Conservation (phyloP, 1,284 basidiomycete genomes). For the Chiua sp. region DNA sequence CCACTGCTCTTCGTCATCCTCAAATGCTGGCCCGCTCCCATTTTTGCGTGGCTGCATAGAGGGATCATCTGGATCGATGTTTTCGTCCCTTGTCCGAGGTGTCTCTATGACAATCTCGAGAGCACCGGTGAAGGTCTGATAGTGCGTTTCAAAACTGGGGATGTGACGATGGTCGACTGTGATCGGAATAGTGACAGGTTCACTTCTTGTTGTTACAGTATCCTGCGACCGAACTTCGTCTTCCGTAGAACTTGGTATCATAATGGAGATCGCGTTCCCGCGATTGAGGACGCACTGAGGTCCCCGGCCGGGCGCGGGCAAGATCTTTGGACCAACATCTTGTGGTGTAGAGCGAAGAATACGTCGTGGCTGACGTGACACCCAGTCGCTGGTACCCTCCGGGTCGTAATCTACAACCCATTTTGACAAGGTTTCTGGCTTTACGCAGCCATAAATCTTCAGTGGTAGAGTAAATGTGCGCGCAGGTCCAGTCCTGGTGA, state of each 20-base stretch:
- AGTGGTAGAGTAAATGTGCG: slow-evolving; percentile 11
- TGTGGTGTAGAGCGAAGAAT: background rate
- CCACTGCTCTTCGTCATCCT: slow-evolving; percentile 24
- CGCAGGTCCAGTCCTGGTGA: slow-evolving; percentile 10
- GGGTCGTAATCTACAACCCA: slow-evolving; percentile 8
- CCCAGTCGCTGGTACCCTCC: background rate
- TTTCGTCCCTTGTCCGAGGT: background rate
- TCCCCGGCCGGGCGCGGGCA: too few species aligned
- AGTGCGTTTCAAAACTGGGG: slow-evolving; percentile 13
- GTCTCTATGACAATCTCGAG: slow-evolving; percentile 1
- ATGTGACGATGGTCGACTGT: background rate
- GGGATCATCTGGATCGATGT: slow-evolving; percentile 8
- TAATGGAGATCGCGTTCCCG: background rate
- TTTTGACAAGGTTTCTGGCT: background rate
- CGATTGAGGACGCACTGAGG: background rate
- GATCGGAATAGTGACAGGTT: slow-evolving; percentile 3
- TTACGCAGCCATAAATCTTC: background rate
- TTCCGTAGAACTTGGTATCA: slow-evolving; percentile 8
- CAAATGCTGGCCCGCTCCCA: background rate
- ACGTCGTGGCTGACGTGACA: background rate
- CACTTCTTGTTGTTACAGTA: slow-evolving; percentile 11
- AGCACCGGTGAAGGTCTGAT: slow-evolving; percentile 7
- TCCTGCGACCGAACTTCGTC: slow-evolving; percentile 8
- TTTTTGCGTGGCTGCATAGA: background rate
- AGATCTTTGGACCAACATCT: too few species aligned